Evolutionary conservation across 2,329 filamentous ascomycete species (phyloP), one percentile per base, ranked within the genome.

Genomic region (Xylaria sp.): DNA sequence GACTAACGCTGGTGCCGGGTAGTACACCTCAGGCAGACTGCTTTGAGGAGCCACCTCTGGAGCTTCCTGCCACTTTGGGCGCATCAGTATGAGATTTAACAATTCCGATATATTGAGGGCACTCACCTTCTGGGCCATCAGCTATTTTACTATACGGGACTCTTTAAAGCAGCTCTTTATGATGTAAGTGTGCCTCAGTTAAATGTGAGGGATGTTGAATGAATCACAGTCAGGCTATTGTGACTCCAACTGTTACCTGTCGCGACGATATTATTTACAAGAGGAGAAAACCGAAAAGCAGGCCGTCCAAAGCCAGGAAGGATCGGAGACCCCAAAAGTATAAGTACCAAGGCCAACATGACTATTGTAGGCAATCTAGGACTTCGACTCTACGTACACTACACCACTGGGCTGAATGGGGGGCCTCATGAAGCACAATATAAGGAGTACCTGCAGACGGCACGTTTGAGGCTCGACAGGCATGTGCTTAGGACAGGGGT

Each of bases 1-100:
- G 2, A 75, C 68, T n/a, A 74, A 74, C 18, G 65, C 70, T 15
- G 74, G 61, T 37, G 72, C 71, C n/a, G 77, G 77, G n/a, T 74
- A 70, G 58, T 79, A 77, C n/a, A 78, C 76, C 60, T 79, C 77
- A 3, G 77, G 77, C 28, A 71, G 72, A 61, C 44, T 69, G 23
- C 72, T 32, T 20, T 62, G 55, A 67, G 63, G 68, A 48, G 73
- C 72, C n/a, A 77, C 54, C 64, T 79, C 77, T 32, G 77, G 77
- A n/a, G 77, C 77, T 51, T 78, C 77, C 51, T 78, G 74, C 61
- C 77, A 77, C 77, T 79, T 56, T 15, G 3, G 13, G n/a, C 12
- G 28, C 44, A 28, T 68, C 28, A 66, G 25, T 52, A 48, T 52
- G 10, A 41, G 18, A 51, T 4, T 55, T n/a, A n/a, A 51, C 23